Evolutionary conservation across 1,284 basidiomycete species (phyloP).

Genomic region (Irpex rosettiformis): DNA sequence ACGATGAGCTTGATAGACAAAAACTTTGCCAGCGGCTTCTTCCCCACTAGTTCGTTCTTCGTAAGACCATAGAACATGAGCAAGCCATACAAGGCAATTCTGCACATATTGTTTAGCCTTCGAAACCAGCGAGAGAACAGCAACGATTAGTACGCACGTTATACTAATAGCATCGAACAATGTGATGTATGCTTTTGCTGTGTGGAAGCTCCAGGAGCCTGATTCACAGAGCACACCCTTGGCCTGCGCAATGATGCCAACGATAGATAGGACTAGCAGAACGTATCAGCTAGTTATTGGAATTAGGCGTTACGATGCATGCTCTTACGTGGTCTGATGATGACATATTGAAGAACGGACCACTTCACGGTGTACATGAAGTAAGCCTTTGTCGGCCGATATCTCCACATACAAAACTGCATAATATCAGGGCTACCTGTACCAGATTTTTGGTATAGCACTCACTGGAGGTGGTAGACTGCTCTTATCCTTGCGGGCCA

Average conservation of each 20-base stretch:
- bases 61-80: slow-evolving; percentile 81
- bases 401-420: slow-evolving; percentile 74
- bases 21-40: slow-evolving; percentile 82
- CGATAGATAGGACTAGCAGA: slow-evolving; percentile 48
- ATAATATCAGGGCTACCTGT: neutral
- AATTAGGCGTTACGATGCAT: neutral
- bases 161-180: slow-evolving; percentile 76
- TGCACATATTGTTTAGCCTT: slow-evolving; percentile 24
- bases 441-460: neutral
- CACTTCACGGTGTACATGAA: slow-evolving; percentile 90
- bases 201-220: slow-evolving; percentile 56
- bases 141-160: slow-evolving; percentile 42
- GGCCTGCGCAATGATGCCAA: slow-evolving; percentile 72
- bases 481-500: slow-evolving; percentile 78
- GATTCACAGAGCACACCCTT: slow-evolving; percentile 65
- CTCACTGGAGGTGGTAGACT: slow-evolving; percentile 70
- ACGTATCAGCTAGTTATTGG: neutral
- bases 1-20: slow-evolving; percentile 82
- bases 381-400: slow-evolving; percentile 82
- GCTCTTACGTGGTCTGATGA: slow-evolving; percentile 64
- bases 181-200: slow-evolving; percentile 70
- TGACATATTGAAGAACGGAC: slow-evolving; percentile 81
- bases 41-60: slow-evolving; percentile 69
- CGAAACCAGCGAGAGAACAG: slow-evolving; percentile 6
- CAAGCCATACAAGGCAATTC: slow-evolving; percentile 76